These are phyloP conservation scores for Botrytis byssoidea DNA, from an alignment of 2,329 filamentous ascomycete species.

Conservation along the genomic window DNA sequence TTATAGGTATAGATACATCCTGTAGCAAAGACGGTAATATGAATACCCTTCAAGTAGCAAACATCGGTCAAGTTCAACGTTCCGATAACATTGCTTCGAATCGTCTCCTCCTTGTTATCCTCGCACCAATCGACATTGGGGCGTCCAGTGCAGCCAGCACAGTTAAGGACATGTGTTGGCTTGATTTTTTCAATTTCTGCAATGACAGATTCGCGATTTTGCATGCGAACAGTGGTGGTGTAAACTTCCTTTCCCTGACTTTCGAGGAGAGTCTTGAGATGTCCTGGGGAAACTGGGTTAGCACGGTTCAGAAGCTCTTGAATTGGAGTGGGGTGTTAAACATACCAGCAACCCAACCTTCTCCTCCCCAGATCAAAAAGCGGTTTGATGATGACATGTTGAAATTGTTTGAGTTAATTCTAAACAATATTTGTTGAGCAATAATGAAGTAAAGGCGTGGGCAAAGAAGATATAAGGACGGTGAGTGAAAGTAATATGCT, in stretches of 20 bases:
- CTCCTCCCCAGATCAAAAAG: constrained; percentile 63
- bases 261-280: constrained; percentile 58
- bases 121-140: constrained; percentile 73
- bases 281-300: constrained; percentile 40
- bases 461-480: constrained; percentile 7
- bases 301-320: constrained; percentile 11
- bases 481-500: constrained; percentile 8
- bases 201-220: constrained; percentile 57
- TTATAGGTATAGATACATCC: constrained; percentile 68
- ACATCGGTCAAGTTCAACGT: constrained; percentile 62
- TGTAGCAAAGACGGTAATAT: constrained; percentile 65
- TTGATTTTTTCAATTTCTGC: constrained; percentile 56
- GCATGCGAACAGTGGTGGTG: constrained; percentile 63
- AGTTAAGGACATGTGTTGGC: constrained; percentile 66
- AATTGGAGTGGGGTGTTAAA: not conserved
- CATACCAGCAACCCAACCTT: constrained; percentile 51
- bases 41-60: constrained; percentile 58
- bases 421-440: not conserved
- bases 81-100: constrained; percentile 66
- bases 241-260: constrained; percentile 58
- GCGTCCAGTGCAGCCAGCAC: constrained; percentile 63
- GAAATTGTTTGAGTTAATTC: not conserved
- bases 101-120: constrained; percentile 65
- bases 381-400: constrained; percentile 25
- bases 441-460: not conserved